Evolutionary conservation across 2,329 filamentous ascomycete species (phyloP).

Genomic region (Pseudogymnoascus verrucosus): DNA sequence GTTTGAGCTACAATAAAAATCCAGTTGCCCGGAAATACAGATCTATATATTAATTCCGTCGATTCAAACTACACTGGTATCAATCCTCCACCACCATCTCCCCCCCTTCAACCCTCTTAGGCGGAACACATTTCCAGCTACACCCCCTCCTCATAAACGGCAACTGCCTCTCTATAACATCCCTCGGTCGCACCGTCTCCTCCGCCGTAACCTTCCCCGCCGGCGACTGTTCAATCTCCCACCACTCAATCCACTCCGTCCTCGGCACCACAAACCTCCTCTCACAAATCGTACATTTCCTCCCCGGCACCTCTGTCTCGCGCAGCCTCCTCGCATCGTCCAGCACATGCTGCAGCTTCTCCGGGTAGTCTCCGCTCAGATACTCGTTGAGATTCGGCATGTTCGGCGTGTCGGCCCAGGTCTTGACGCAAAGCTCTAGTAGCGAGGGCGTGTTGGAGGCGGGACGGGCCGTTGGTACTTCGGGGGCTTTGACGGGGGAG

Average conservation of each 20-base stretch:
- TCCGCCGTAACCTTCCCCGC: conserved; percentile 14
- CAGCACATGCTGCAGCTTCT: conserved; percentile 19
- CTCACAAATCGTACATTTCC: conserved; percentile 44
- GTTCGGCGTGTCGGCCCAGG: conserved; percentile 20
- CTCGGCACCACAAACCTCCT: conserved; percentile 42
- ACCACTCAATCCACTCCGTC: conserved; percentile 58
- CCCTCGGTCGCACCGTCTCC: conserved; percentile 23
- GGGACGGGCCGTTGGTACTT: conserved; percentile 14
- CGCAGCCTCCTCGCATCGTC: conserved; percentile 23
- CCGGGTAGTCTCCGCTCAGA: conserved; percentile 19
- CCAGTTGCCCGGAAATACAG: neutral
- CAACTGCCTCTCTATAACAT: conserved; percentile 25
- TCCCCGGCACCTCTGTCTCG: conserved; percentile 40
- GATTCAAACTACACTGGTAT: neutral
- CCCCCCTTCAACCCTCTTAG: neutral
- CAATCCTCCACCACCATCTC: neutral
- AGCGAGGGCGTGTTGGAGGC: conserved; percentile 25
- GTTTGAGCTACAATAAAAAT: neutral
- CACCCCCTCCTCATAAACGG: conserved; percentile 30
- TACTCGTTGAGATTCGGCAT: conserved; percentile 19
- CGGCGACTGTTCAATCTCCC: conserved; percentile 31
- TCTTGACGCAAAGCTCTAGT: conserved; percentile 23
- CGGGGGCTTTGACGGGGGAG: conserved; percentile 22
- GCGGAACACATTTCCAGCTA: conserved; percentile 28
- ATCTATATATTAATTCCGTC: neutral